Evolutionary conservation across 495 filamentous ascomycete genomes (phyloP).

Genomic region (Cryomyces antarcticus): DNA sequence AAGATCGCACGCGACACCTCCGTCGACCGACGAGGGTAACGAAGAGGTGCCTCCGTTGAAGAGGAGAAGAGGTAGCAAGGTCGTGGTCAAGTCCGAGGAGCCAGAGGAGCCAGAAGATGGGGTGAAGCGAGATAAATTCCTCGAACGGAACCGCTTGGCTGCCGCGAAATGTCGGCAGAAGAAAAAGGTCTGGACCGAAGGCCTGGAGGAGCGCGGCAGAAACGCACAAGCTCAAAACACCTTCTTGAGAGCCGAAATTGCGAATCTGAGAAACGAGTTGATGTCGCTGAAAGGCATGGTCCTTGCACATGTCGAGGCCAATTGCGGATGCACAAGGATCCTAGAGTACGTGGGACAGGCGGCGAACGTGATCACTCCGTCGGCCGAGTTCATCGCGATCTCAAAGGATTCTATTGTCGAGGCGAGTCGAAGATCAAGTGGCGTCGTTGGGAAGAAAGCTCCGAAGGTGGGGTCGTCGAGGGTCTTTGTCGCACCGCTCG

Average conservation of each 20-base stretch:
- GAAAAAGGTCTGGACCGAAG: slow-evolving; percentile 41
- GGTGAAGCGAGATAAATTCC: slow-evolving; percentile 25
- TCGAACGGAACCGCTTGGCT: slow-evolving; percentile 66
- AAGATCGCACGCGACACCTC: neutral
- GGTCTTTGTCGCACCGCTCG: too few species aligned
- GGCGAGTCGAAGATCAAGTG: too few species aligned
- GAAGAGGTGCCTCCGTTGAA: neutral
- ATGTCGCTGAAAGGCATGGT: slow-evolving; percentile 23
- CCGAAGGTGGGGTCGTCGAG: too few species aligned
- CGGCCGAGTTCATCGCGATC: neutral
- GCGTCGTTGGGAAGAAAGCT: too few species aligned
- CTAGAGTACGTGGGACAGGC: slow-evolving; percentile 2
- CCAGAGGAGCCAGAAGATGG: slow-evolving; percentile 1
- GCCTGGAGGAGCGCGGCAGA: slow-evolving; percentile 9
- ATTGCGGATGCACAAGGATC: slow-evolving; percentile 9
- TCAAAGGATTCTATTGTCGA: too few species aligned
- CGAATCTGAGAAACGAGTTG: slow-evolving; percentile 20
- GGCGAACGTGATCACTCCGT: neutral
- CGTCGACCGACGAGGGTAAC: too few species aligned
- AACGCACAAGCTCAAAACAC: slow-evolving; percentile 11
- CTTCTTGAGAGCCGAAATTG: slow-evolving; percentile 10
- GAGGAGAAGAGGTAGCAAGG: neutral
- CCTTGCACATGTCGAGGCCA: slow-evolving; percentile 22
- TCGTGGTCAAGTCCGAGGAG: neutral
- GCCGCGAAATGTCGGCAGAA: slow-evolving; percentile 76